Conservation (phyloP, 441 rosid genomes). For the Euphorbia corollata region DNA sequence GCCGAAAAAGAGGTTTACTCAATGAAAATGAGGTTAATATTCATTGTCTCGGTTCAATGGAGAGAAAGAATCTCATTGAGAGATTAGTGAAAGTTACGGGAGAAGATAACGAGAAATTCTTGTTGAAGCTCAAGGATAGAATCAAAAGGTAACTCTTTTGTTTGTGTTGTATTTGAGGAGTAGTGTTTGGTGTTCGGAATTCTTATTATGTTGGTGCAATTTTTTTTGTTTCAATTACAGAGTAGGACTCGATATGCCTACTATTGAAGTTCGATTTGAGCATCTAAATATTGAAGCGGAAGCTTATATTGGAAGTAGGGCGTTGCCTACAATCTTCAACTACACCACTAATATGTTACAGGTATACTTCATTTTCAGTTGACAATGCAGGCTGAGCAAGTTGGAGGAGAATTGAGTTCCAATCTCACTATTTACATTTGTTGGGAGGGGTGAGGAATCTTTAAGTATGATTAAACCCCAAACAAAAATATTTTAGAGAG, state of each 20-base stretch:
- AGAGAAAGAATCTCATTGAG: slow-evolving; percentile 43
- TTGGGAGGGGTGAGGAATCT: too few relatives aligned
- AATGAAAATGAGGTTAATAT: slow-evolving; percentile 41
- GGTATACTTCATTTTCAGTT: slow-evolving; percentile 26
- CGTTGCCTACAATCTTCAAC: slow-evolving; percentile 59
- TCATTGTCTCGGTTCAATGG: slow-evolving; percentile 39
- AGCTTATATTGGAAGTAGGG: slow-evolving; percentile 56
- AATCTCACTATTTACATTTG: too few relatives aligned
- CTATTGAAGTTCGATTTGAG: slow-evolving; percentile 58
- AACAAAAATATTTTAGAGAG: too few relatives aligned
- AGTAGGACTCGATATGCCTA: slow-evolving; percentile 54
- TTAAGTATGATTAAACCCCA: too few relatives aligned
- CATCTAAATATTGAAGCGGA: slow-evolving; percentile 52
- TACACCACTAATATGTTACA: slow-evolving; percentile 33
- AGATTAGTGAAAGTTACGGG: slow-evolving; percentile 52
- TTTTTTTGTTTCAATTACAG: slow-evolving; percentile 19
- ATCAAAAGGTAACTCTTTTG: slow-evolving; percentile 40
- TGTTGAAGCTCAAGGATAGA: slow-evolving; percentile 51
- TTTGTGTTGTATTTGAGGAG: too few relatives aligned
- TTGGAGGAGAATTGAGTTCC: too few relatives aligned
- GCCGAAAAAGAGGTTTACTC: slow-evolving; percentile 44
- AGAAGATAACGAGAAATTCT: slow-evolving; percentile 52
- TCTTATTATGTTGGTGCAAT: too few relatives aligned
- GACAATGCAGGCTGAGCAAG: too few relatives aligned
- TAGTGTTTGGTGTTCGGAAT: too few relatives aligned